phyloP scores from a whole-genome alignment of 2,329 filamentous ascomycete species.

The Alternaria hordeiaustralica region DNA sequence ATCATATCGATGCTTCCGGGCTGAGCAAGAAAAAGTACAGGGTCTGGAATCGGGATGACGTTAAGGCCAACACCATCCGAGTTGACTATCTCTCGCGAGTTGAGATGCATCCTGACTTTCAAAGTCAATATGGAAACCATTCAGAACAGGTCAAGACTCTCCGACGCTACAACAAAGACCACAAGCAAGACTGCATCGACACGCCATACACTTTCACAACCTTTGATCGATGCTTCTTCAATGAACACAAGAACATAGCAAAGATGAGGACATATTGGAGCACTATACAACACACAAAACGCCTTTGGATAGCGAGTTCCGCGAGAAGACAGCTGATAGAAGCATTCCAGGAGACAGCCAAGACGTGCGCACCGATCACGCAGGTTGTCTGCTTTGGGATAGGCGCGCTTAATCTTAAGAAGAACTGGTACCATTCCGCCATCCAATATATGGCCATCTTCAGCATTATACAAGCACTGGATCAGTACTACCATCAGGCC shows the following conservation, averaged over 20 bases:
- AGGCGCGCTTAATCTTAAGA: slow-evolving; percentile 5
- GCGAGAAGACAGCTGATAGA: background rate
- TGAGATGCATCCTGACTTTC: slow-evolving; percentile 13
- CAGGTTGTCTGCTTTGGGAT: slow-evolving; percentile 24
- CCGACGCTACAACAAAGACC: background rate
- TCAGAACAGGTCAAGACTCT: background rate
- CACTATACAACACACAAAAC: background rate
- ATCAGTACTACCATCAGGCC: background rate
- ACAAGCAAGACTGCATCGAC: background rate
- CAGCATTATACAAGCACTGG: slow-evolving; percentile 12
- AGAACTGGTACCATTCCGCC: slow-evolving; percentile 1
- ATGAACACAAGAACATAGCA: background rate
- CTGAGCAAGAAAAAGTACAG: background rate
- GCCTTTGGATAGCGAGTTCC: background rate
- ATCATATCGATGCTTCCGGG: background rate
- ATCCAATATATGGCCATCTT: slow-evolving; percentile 24
- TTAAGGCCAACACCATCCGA: background rate
- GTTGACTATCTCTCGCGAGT: slow-evolving; percentile 10
- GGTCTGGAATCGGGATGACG: background rate
- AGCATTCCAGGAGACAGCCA: background rate
- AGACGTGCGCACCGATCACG: background rate
- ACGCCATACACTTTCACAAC: background rate
- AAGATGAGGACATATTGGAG: background rate
- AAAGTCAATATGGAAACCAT: background rate
- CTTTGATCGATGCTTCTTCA: background rate